Conservation (phyloP, 1,284 basidiomycete species). For the Papiliotrema laurentii region DNA sequence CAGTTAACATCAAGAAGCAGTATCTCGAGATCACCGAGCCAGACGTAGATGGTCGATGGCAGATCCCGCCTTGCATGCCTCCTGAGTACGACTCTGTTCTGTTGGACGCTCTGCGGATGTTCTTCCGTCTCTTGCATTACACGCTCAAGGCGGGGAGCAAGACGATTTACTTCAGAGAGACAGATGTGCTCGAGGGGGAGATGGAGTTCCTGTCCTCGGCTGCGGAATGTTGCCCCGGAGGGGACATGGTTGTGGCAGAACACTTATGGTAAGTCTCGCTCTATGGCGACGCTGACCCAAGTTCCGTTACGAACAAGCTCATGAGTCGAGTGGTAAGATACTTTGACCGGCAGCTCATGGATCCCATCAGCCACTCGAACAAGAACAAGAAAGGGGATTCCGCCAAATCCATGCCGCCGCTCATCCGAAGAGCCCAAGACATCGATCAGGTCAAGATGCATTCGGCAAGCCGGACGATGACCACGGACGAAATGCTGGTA, state of each 20-base stretch:
- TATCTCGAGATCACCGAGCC: slow-evolving; percentile 84
- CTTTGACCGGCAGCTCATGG: slow-evolving; percentile 87
- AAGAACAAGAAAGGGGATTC: not conserved
- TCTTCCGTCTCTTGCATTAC: slow-evolving; percentile 93
- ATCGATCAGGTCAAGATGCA: too few species aligned
- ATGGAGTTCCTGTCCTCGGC: slow-evolving; percentile 95
- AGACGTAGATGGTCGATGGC: slow-evolving; percentile 84
- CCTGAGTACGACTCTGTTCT: slow-evolving; percentile 87
- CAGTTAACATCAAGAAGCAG: slow-evolving; percentile 90
- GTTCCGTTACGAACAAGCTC: slow-evolving; percentile 81
- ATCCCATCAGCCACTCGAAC: slow-evolving; percentile 53
- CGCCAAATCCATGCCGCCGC: not conserved
- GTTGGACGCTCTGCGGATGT: slow-evolving; percentile 78
- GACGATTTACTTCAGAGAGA: slow-evolving; percentile 94
- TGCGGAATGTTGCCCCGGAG: slow-evolving; percentile 80
- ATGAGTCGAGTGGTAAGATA: slow-evolving; percentile 87
- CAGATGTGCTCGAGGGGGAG: slow-evolving; percentile 92
- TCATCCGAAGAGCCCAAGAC: not conserved
- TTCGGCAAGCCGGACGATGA: too few species aligned
- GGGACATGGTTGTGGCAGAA: slow-evolving; percentile 88
- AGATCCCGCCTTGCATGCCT: slow-evolving; percentile 77
- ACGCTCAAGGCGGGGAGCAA: slow-evolving; percentile 91
- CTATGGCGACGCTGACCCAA: slow-evolving; percentile 14
- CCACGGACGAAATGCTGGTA: slow-evolving; percentile 72
- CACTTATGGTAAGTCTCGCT: slow-evolving; percentile 70